Base-by-base conservation (phyloP, 2,329 filamentous ascomycete species). In the Penicillium vulpinum region DNA sequence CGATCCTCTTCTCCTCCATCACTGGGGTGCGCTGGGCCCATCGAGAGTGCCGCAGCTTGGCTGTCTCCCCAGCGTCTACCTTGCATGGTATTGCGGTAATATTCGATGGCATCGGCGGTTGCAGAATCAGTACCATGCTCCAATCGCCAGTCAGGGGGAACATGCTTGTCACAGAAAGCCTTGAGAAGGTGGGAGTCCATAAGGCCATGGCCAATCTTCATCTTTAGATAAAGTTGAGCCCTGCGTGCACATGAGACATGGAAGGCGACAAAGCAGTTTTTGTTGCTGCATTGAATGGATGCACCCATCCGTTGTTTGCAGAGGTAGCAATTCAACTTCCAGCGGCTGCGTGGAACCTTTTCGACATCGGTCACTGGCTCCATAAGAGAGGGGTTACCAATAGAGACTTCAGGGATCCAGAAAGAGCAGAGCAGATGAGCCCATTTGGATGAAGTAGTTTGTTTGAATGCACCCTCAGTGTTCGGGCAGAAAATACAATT, bases 401-500 rank as follows among this genome's bases (percentile, higher is more conserved):
- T 85, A 4, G 91, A 93, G 7, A 97, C 91, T 76, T 99, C 94
- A 0, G 94, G 94, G 67, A 99, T 97, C 94, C 94, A 99, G 80
- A 97, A 94, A 31, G 94, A 91, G 71, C 94, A 99, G 9, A 99
- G 85, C 11, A 99, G 78, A 81, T 99, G 94, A 26, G 93, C 91
- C 94, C 94, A 99, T 77, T 96, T 94, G 3, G 92, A 92, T 2
- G 91, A 90, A 63, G 92, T 97, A 1, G 94, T 97, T 76, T 97
- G 94, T 74, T 99, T 99, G 80, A 99, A 99, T 3, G 94, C 94
- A 15, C 94, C 94, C 67, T 97, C 94, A 1, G 90, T 94, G 71
- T 97, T 97, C 1, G 94, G 94, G 70, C 94, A 99, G 78, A 99
- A 99, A 61, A 99, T 96, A 78, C 94, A 99, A 13, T 91, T 95